Base-by-base conservation (phyloP, 192 early-diverging fungal genomes). In the Entomortierella chlamydospora region DNA sequence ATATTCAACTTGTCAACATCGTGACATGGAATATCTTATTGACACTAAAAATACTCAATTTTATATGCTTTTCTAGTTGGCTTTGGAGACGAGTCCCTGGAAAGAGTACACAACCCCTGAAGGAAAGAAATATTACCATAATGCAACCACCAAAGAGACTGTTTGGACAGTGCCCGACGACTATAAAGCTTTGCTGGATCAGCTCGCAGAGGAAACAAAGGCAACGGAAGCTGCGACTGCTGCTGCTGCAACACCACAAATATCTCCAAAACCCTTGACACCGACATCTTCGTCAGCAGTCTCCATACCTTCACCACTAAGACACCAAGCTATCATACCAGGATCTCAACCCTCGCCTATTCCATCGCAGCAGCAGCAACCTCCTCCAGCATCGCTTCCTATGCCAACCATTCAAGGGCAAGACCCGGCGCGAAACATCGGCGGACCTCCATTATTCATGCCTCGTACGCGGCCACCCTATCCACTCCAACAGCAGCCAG, bases 101-200 rank as follows among this genome's bases (percentile, higher is more conserved):
- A 96, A 95, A 71, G 95, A 95, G 74, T 95, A 93, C 65, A 89
- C 87, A 25, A 87, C 91, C 0, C 89, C 91, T 17, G 92, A 93
- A 42, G 89, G 90, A 6, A 90, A 92, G 10, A 89, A 91, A 52
- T 99, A 99, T 74, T 99, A 95, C 73, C 92, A 91, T 83, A 93
- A 97, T 79, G 83, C 84, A 4, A 58, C 65, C 29, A 92, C 93
- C 41, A 92, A 95, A 56, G 88, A 92, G 61, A 93, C 95, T 4
- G 91, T 90, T 22, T 98, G 97, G 97, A 91, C 94, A 28, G 89
- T 91, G 39, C 97, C 97, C 9, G 85, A 77, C 0, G 95, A 93
- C 56, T 88, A 90, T 58, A 89, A 93, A 83, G 84, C 81, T 59
- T 74, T 68, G 33, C 52, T 79, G 30, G 81, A 80, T 39, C 70